These are phyloP conservation scores for Trametes polyzona DNA, from an alignment of 1,284 basidiomycete genomes.

Conservation along the genomic window DNA sequence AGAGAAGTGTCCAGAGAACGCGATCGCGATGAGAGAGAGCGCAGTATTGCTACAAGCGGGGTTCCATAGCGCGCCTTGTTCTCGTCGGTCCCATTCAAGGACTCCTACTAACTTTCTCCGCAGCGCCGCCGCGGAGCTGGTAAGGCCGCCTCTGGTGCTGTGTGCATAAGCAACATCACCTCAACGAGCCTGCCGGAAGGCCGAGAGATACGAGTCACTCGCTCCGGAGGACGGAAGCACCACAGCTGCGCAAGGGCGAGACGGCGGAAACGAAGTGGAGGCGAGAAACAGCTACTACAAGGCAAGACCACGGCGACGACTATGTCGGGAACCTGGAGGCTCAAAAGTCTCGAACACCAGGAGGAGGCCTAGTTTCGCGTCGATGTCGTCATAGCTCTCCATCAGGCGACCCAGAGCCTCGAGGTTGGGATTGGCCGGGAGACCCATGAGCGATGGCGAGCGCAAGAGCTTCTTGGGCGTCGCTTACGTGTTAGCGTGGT, in stretches of 20 bases:
- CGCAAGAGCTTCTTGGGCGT: background rate
- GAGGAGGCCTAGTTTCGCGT: too few species aligned
- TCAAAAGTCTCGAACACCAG: background rate
- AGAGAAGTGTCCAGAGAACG: too few species aligned
- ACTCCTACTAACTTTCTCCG: background rate
- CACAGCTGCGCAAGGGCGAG: background rate
- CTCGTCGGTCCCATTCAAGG: constrained; percentile 1
- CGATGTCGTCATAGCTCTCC: background rate
- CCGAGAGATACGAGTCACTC: background rate
- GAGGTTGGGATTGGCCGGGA: background rate
- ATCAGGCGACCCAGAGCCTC: background rate
- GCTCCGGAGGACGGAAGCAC: background rate
- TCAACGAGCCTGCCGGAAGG: background rate
- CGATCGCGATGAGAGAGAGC: too few species aligned
- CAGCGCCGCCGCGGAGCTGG: background rate
- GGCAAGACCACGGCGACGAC: background rate
- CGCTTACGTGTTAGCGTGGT: background rate
- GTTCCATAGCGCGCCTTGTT: background rate
- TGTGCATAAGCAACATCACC: background rate
- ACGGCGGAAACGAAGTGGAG: background rate
- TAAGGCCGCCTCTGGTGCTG: background rate
- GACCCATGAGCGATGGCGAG: background rate
- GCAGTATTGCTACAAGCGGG: background rate
- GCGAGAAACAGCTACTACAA: too few species aligned
- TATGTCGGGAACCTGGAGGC: background rate